Conservation (phyloP, 805 yeast species). For the Saturnispora gosingensis region DNA sequence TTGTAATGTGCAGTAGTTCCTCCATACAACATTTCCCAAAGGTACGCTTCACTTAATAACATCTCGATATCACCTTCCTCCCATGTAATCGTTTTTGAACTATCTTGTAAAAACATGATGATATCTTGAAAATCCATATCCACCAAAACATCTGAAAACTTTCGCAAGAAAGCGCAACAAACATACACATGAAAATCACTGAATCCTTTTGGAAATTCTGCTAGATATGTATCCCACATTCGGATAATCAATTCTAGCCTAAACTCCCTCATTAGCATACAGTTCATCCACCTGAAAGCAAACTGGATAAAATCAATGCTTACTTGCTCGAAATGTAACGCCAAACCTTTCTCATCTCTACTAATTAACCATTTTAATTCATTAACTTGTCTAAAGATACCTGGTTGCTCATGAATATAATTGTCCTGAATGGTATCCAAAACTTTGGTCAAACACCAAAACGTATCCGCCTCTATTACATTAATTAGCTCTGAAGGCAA, state of each 20-base stretch:
- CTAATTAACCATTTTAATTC: slow-evolving; percentile 69
- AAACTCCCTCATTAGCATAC: slow-evolving; percentile 89
- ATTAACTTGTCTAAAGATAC: slow-evolving; percentile 82
- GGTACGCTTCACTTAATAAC: slow-evolving; percentile 88
- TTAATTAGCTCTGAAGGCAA: slow-evolving; percentile 53
- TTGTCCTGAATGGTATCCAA: slow-evolving; percentile 94
- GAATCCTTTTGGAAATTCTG: slow-evolving; percentile 70
- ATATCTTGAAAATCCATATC: slow-evolving; percentile 92
- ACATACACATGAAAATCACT: slow-evolving; percentile 93
- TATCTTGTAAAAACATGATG: slow-evolving; percentile 80
- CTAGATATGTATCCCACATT: slow-evolving; percentile 95
- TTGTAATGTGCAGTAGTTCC: slow-evolving; percentile 84
- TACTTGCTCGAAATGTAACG: slow-evolving; percentile 66
- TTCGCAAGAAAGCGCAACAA: slow-evolving; percentile 90
- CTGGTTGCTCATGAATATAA: slow-evolving; percentile 97
- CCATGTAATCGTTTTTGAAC: slow-evolving; percentile 77
- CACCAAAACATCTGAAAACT: slow-evolving; percentile 72
- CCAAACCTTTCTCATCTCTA: slow-evolving; percentile 68
- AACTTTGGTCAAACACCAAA: slow-evolving; percentile 90
- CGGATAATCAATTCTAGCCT: slow-evolving; percentile 69
- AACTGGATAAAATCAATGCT: slow-evolving; percentile 93
- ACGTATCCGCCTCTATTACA: slow-evolving; percentile 87
- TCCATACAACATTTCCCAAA: slow-evolving; percentile 90
- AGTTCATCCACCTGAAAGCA: slow-evolving; percentile 98
- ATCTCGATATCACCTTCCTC: slow-evolving; percentile 82